A percentile compares a stretch with the other conserved stretches of the same genome.
Evolutionary conservation across 2,329 filamentous ascomycete species (phyloP).

Genomic region (Aspergillus aculeatus): DNA sequence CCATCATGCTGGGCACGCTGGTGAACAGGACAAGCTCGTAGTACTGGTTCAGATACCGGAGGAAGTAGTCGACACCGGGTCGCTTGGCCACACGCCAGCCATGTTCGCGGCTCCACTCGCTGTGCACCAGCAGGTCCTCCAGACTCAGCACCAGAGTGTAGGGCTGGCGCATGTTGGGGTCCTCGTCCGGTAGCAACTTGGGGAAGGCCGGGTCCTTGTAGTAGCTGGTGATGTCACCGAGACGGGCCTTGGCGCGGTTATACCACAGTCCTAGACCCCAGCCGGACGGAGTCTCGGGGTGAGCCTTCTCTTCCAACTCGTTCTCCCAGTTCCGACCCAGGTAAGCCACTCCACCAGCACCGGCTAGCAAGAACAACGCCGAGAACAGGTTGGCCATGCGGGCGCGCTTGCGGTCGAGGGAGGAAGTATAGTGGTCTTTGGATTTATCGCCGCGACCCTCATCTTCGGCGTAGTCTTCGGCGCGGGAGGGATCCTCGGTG

Average conservation of each 20-base stretch:
- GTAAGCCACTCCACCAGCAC: constrained; percentile 64
- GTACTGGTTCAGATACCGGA: constrained; percentile 95
- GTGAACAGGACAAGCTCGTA: constrained; percentile 98
- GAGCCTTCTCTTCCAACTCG: constrained; percentile 66
- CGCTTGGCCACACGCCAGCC: constrained; percentile 95
- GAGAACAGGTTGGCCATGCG: constrained; percentile 75
- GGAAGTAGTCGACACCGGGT: constrained; percentile 93
- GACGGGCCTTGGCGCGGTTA: constrained; percentile 72
- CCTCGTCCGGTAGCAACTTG: constrained; percentile 74
- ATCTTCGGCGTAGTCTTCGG: constrained; percentile 45
- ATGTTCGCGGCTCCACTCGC: constrained; percentile 89
- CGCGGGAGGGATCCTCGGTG: constrained; percentile 50
- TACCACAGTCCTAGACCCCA: constrained; percentile 77
- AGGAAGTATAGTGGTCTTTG: constrained; percentile 83
- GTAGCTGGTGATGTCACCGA: constrained; percentile 76
- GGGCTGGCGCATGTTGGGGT: constrained; percentile 76
- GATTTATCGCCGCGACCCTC: constrained; percentile 63
- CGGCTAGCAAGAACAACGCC: constrained; percentile 56
- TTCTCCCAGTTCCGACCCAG: constrained; percentile 84
- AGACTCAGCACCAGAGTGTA: constrained; percentile 91
- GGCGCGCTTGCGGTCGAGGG: constrained; percentile 77
- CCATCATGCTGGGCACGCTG: constrained; percentile 76
- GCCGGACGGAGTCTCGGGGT: constrained; percentile 74
- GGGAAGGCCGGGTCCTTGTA: constrained; percentile 95
- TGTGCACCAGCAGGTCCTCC: constrained; percentile 92